A percentile compares a stretch with the other conserved stretches of the same genome.
These are phyloP conservation scores for Backusella liffmaniae DNA, from an alignment of 192 early-diverging fungal species.

Conservation along the genomic window DNA sequence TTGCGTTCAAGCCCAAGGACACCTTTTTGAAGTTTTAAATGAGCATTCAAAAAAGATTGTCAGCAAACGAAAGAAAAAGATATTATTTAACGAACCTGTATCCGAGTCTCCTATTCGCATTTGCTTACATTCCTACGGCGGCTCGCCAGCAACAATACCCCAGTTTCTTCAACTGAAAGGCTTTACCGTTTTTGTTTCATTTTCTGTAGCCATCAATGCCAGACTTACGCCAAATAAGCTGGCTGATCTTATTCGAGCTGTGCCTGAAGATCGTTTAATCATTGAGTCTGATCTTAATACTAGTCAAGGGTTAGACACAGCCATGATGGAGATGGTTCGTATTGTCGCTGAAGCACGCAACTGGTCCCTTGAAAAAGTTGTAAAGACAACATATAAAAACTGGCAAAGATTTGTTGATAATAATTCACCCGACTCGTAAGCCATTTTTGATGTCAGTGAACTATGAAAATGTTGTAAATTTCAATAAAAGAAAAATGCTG, in stretches of 20 bases:
- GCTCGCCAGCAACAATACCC: conserved; percentile 43
- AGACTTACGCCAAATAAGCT: conserved; percentile 53
- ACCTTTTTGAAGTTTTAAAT: conserved; percentile 31
- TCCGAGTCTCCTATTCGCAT: conserved; percentile 56
- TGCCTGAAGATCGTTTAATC: conserved; percentile 76
- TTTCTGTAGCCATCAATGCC: conserved; percentile 76
- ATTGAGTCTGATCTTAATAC: conserved; percentile 82
- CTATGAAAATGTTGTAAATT: not conserved
- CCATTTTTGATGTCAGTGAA: not conserved
- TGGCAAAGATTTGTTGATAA: not conserved
- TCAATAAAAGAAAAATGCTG: not conserved
- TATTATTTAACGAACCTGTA: conserved; percentile 23
- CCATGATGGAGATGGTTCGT: conserved; percentile 50
- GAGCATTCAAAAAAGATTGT: not conserved
- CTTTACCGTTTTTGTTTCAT: conserved; percentile 69
- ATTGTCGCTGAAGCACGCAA: conserved; percentile 58
- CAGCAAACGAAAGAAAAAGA: conserved; percentile 33
- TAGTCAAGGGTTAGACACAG: conserved; percentile 47
- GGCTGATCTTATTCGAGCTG: conserved; percentile 60
- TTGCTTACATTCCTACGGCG: conserved; percentile 86
- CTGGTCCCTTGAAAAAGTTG: conserved; percentile 46
- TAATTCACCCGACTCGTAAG: not conserved
- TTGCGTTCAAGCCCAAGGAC: conserved; percentile 75
- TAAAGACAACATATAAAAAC: not conserved
- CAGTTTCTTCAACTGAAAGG: conserved; percentile 24